These are phyloP conservation scores for Fusarium robinianum DNA, from an alignment of 2,329 filamentous ascomycete species.

Conservation along the genomic window DNA sequence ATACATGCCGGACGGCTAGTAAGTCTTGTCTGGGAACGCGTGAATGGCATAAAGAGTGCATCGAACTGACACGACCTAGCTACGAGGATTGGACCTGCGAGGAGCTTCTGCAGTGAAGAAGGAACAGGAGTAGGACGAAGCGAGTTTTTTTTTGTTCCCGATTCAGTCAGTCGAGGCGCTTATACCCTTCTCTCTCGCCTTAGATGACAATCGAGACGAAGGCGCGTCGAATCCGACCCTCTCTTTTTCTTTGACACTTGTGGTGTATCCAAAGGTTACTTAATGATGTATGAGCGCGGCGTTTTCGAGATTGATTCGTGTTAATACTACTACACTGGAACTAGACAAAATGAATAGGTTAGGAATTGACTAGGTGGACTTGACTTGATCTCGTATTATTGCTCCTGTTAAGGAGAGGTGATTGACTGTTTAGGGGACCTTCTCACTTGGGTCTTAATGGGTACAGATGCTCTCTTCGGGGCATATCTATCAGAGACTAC, in stretches of 20 bases:
- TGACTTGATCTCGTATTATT: no score
- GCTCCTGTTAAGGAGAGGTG: no score
- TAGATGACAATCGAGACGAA: slow-evolving; percentile 32
- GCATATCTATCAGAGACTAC: no score
- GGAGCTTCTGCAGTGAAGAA: slow-evolving; percentile 72
- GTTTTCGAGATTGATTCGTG: slow-evolving; percentile 40
- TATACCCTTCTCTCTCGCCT: slow-evolving; percentile 35
- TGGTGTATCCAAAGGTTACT: slow-evolving; percentile 30
- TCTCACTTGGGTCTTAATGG: no score
- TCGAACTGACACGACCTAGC: slow-evolving; percentile 50
- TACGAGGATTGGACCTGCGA: slow-evolving; percentile 99
- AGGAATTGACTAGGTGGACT: not conserved
- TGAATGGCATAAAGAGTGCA: not conserved
- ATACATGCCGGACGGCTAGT: slow-evolving; percentile 97
- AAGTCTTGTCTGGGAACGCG: slow-evolving; percentile 48
- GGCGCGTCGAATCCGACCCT: slow-evolving; percentile 13
- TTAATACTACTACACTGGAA: slow-evolving; percentile 38
- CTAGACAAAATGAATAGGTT: slow-evolving; percentile 34
- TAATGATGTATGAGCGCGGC: slow-evolving; percentile 45
- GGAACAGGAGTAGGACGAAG: slow-evolving; percentile 14
- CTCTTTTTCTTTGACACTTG: slow-evolving; percentile 18
- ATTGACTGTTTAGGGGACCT: no score
- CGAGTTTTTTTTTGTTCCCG: slow-evolving; percentile 14
- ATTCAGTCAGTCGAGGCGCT: slow-evolving; percentile 30
- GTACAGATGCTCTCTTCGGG: no score